Evolutionary conservation across 202 grass and related monocot genomes (phyloP), one percentile per base, ranked within the genome.

Genomic region (Elaeis oleifera): DNA sequence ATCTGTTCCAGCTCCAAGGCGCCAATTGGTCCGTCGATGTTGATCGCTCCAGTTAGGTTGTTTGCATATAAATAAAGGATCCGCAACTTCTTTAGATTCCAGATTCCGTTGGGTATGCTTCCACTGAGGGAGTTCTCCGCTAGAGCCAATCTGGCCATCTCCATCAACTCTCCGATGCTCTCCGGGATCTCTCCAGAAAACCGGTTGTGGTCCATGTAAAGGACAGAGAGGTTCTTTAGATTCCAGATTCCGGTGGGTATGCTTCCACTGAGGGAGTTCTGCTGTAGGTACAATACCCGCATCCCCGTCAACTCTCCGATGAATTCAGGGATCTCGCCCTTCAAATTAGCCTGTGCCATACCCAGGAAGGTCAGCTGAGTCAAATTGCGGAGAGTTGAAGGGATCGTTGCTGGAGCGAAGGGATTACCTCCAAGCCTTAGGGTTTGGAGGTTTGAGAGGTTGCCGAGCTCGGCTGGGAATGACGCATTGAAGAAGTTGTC

Each of bases 231-330:
- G 0, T 81, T 83, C 26, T 58, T 19, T 13, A 89, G 61, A 49
- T 17, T 74, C 90, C 90, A 95, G 3, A 95, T 19, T 24, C 19
- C 31, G 0, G 74, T 36, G 59, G 84, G 89, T 22, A 95, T 80
- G 4, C 53, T 57, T 49, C 84, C 84, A 1, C 25, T 60, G 0
- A 89, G 56, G 1, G 3, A 18, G 22, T 89, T 95, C 0, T 0
- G 20, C 20, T 20, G 20, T 0, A 20, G 20, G 20, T 20, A 20
- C 20, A 20, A 20, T 20, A 20, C 20, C 20, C 20, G 20, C 20
- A 20, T 20, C 20, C 20, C 20, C 20, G 18, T 24, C 76, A 95
- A 77, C 0, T 63, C 49, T 2, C 5, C 26, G 0, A 89, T 50
- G 8, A 23, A 83, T 49, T 17, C n/a, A 0, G 89, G 82, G 17